Evolutionary conservation across 2,329 filamentous ascomycete genomes (phyloP).

Genomic region (Ceratocystis harringtonii): DNA sequence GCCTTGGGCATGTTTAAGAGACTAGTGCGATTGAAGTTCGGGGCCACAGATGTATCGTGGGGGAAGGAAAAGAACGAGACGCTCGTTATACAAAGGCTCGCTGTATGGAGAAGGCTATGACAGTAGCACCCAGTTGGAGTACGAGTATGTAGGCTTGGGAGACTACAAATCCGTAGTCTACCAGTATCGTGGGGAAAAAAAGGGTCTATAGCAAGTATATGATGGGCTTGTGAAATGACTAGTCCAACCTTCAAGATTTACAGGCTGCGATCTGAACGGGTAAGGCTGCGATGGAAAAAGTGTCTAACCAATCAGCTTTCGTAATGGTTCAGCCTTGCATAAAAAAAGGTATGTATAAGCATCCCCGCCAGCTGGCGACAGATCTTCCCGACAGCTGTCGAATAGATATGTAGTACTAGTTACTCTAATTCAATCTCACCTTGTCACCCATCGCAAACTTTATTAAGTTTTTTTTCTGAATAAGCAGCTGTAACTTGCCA

Average conservation of each 20-base stretch:
- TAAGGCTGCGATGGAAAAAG: constrained; percentile 15
- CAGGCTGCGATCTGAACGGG: not conserved
- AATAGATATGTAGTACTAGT: not conserved
- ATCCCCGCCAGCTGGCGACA: not conserved
- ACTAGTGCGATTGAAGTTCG: not conserved
- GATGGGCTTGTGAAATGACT: no score
- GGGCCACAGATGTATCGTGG: not conserved
- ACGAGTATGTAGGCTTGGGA: no score
- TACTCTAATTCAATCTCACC: not conserved
- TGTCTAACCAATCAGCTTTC: constrained; percentile 6
- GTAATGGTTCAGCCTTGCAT: constrained; percentile 14
- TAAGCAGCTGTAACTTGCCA: not conserved
- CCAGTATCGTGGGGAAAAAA: no score
- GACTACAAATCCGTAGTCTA: no score
- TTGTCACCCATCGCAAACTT: not conserved
- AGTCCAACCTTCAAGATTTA: not conserved
- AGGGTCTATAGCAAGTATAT: no score
- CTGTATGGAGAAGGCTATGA: no score
- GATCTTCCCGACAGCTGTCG: not conserved
- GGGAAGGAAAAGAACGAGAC: not conserved
- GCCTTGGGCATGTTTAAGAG: constrained; percentile 37
- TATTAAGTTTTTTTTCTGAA: not conserved
- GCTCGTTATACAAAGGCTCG: not conserved
- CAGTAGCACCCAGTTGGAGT: no score
- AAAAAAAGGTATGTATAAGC: not conserved